Evolutionary conservation across 495 filamentous ascomycete species (phyloP).

Genomic region (Hypoxylon fuscum): DNA sequence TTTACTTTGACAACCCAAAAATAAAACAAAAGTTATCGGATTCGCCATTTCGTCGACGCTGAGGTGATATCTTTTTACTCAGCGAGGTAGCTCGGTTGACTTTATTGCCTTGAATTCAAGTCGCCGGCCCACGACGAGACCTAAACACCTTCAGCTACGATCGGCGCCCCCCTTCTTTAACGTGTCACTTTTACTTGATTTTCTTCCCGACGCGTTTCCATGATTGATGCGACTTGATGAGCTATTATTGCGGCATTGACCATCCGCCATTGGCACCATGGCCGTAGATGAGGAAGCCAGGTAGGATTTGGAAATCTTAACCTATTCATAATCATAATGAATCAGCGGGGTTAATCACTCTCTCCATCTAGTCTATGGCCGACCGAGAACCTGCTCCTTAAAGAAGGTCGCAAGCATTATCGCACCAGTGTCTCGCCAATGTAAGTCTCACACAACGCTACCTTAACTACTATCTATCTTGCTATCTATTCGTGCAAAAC

Average conservation of each 20-base stretch:
- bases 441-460: conserved; percentile 68
- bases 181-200: conserved; percentile 33
- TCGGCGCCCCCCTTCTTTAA: conserved; percentile 30
- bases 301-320: conserved; percentile 53
- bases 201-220: conserved; percentile 26
- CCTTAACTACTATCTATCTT: conserved; percentile 17
- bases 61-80: conserved; percentile 10
- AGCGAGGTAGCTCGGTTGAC: not conserved
- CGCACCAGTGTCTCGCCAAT: conserved; percentile 76
- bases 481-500: conserved; percentile 30
- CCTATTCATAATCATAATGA: too few species aligned
- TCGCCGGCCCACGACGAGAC: too few species aligned
- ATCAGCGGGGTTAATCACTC: conserved; percentile 11
- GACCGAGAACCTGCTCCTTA: conserved; percentile 66
- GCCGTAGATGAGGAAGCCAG: conserved; percentile 59
- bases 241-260: conserved; percentile 30
- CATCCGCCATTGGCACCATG: conserved; percentile 53
- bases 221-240: conserved; percentile 48
- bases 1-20: too few species aligned
- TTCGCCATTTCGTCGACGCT: conserved; percentile 11
- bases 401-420: conserved; percentile 76
- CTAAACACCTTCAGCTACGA: conserved; percentile 9
- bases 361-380: conserved; percentile 49
- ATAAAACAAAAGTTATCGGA: not conserved
- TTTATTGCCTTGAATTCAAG: not conserved